phyloP scores from a whole-genome alignment of 129 eudicot genomes.

The Artemisia annua region DNA sequence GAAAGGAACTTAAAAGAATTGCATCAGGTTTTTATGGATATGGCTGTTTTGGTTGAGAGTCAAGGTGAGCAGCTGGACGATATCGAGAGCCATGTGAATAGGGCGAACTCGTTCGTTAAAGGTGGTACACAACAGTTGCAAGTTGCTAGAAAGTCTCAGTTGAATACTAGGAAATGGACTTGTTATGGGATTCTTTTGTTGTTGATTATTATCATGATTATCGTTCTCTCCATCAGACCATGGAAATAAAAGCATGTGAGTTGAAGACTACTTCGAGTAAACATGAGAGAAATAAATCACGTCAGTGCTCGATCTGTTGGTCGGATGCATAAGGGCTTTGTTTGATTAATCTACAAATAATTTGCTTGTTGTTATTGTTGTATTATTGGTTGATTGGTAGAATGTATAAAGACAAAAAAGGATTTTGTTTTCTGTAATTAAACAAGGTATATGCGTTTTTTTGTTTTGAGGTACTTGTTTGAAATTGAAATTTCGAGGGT shows the following conservation, averaged over 20 bases:
- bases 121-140: constrained; percentile 54
- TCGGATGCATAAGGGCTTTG: not conserved
- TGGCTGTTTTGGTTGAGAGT: constrained; percentile 60
- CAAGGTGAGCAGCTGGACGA: constrained; percentile 59
- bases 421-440: not conserved
- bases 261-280: no score
- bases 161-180: constrained; percentile 48
- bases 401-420: not conserved
- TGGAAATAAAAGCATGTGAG: constrained; percentile 28
- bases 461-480: no score
- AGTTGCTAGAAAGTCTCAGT: constrained; percentile 40
- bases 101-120: constrained; percentile 59
- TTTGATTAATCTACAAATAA: not conserved
- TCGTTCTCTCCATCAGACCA: constrained; percentile 40
- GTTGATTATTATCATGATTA: constrained; percentile 36
- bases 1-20: constrained; percentile 55
- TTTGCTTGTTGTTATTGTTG: not conserved
- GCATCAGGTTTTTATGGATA: constrained; percentile 75
- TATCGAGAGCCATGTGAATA: constrained; percentile 51
- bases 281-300: not conserved
- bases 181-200: constrained; percentile 39
- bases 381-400: not conserved
- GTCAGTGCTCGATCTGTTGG: not conserved
- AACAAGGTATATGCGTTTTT: not conserved
- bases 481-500: not conserved